Evolutionary conservation across 371 early-diverging fungal genomes (phyloP), one percentile per base, ranked within the genome.

Genomic region (Syncephalastrum contaminatum): DNA sequence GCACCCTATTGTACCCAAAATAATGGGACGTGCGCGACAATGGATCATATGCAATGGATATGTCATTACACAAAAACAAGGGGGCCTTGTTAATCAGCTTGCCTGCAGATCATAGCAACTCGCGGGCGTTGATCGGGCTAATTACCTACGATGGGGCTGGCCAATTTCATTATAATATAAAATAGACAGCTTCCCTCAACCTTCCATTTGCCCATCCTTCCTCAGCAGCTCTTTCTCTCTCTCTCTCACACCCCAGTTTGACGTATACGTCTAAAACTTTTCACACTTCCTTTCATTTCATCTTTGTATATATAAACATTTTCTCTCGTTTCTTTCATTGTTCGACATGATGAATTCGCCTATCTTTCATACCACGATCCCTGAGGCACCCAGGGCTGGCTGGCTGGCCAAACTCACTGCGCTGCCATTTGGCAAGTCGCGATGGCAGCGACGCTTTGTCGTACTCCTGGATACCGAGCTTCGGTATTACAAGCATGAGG

Each of bases 401-500:
- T 46, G 48, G 56, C 56, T 55, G 21, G 47, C 56, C 22, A 55
- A 55, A 18, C 19, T 55, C 14, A 55, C 39, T 8, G 14, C 48
- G 7, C 48, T 55, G n/a, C 56, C 56, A 3, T 55, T 55, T 25
- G 56, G 56, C 48, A 30, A 25, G 56, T 20, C 56, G 16, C 19
- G 58, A 24, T 75, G 75, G 75, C 68, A 67, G 43, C 56, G 62
- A 40, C 62, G 75, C 1, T 75, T 62, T 44, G 69, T 75, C 39
- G 69, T 75, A 8, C 46, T 75, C 16, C 51, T 72, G 14, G 72
- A 66, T 56, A 62, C 68, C 21, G 72, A 75, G 53, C 21, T 75
- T 18, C 59, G 75, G 15, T 75, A 69, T 44, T 75, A 75, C 24
- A 67, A 63, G 47, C 58, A 61, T 21, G 75, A 75, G 54, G 56